A percentile compares a stretch with the other conserved stretches of the same genome.
Conservation (phyloP, 179 eudicot genomes). For the Drosera spatulata region DNA sequence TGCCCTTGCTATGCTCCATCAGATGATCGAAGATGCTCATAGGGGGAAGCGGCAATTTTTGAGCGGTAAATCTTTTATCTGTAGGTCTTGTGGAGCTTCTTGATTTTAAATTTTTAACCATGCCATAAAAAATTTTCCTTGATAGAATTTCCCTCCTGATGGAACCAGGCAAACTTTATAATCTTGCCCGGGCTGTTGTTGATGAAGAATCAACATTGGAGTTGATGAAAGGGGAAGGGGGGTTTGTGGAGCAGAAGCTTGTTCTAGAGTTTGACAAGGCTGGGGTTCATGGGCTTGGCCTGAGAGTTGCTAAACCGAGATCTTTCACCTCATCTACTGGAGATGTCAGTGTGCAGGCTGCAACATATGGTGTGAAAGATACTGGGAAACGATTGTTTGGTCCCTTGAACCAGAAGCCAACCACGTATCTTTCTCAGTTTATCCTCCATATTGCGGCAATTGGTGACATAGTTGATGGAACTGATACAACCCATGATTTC, state of each 20-base stretch:
- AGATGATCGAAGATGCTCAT: constrained; percentile 99
- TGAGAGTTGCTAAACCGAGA: constrained; percentile 43
- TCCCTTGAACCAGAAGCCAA: constrained; percentile 59
- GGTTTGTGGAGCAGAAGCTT: constrained; percentile 33
- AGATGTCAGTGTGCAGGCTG: constrained; percentile 34
- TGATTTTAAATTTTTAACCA: neutral
- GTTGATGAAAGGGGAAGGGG: constrained; percentile 37
- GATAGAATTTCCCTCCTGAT: neutral
- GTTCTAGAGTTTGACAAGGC: constrained; percentile 35
- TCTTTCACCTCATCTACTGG: constrained; percentile 27
- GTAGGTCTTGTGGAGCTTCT: neutral
- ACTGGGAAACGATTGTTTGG: constrained; percentile 69
- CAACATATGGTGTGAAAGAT: constrained; percentile 58
- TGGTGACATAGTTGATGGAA: constrained; percentile 98
- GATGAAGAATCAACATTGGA: constrained; percentile 80
- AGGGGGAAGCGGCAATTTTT: constrained; percentile 94
- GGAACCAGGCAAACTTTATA: constrained; percentile 81
- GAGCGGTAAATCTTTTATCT: constrained; percentile 39
- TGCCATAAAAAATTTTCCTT: neutral
- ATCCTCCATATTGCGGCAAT: constrained; percentile 97
- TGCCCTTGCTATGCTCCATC: constrained; percentile 86
- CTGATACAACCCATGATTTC: constrained; percentile 98
- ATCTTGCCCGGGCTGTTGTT: constrained; percentile 93
- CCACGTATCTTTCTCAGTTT: constrained; percentile 90
- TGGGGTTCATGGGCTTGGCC: constrained; percentile 81